Evolutionary conservation across 1,139 yeast species (phyloP).

Genomic region (Geotrichum restrictum): DNA sequence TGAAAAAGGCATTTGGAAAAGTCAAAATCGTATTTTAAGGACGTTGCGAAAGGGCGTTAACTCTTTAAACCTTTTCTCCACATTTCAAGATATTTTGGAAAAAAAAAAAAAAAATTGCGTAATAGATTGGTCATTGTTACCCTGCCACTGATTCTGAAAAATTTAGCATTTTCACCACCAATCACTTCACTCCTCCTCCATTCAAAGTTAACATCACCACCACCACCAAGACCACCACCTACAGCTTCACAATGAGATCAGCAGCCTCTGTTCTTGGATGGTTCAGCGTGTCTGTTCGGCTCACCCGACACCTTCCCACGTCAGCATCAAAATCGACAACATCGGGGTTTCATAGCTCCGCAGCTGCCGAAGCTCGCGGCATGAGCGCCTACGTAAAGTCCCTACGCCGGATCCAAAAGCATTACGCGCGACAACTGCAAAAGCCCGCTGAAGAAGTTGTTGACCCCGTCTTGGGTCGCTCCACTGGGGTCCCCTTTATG

Average conservation of each 20-base stretch:
- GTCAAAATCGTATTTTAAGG: not conserved
- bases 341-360: constrained; percentile 15
- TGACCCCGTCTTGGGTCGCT: constrained; percentile 79
- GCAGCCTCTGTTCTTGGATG: constrained; percentile 10
- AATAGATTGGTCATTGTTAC: too few species aligned
- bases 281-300: constrained; percentile 4
- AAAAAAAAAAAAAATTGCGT: too few species aligned
- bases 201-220: too few species aligned
- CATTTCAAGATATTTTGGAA: not conserved
- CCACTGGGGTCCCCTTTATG: constrained; percentile 59
- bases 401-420: constrained; percentile 34
- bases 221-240: too few species aligned
- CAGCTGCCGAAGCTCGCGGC: constrained; percentile 13
- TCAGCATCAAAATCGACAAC: not conserved
- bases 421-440: constrained; percentile 35
- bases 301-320: not conserved
- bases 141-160: constrained; percentile 1
- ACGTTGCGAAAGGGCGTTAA: not conserved
- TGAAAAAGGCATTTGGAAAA: not conserved
- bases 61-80: too few species aligned
- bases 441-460: constrained; percentile 39
- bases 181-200: not conserved
- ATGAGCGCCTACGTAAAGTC: constrained; percentile 21
- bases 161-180: constrained; percentile 8
- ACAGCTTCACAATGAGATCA: not conserved